Base-by-base conservation (phyloP, 2,329 filamentous ascomycete genomes). In the Diaporthe batatas region DNA sequence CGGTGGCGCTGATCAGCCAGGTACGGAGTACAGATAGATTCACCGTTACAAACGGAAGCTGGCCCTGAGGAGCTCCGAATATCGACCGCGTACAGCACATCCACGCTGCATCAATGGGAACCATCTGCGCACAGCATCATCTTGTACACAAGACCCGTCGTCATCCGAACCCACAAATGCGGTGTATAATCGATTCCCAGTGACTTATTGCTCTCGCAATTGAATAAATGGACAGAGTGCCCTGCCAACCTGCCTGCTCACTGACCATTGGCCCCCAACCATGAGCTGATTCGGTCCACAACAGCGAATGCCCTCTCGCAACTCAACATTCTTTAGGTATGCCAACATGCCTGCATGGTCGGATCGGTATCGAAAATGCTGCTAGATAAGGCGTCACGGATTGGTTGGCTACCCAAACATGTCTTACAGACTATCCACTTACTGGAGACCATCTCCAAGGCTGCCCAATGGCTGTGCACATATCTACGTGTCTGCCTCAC, bases 401-500 rank as follows among this genome's bases (percentile, higher is more conserved):
- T 51, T 49, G 59, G 42, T 49, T 34, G 42, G 42, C 34, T 49
- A 65, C 18, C 29, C 42, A 49, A 34, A 29, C 59, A 29, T 16
- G 18, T 29, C 29, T 59, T 32, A 11, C 42, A 11, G 16, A 16
- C 32, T 36, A 29, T 29, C 16, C 55, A 12, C 2, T 29, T 36
- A 36, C 11, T 21, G 53, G 25, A 6, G 21, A 25, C 25, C 21
- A 34, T 39, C 23, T 39, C 25, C 1, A 32, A 6, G 11, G 21
- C 21, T 62, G 68, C 12, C 55, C 54, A 62, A 62, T 51, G 68
- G 32, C 16, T 49, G 18, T 32, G 16, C 2, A 70, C 29, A 29
- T 16, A 58, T 23, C n/a, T 57, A 39, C 16, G 6, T 21, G 68
- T 29, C 68, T 62, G 68, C 55, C 55, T 70, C 21, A 3, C 47